Evolutionary conservation across 768 basidiomycete species (phyloP).

Genomic region (Lactarius sp.): DNA sequence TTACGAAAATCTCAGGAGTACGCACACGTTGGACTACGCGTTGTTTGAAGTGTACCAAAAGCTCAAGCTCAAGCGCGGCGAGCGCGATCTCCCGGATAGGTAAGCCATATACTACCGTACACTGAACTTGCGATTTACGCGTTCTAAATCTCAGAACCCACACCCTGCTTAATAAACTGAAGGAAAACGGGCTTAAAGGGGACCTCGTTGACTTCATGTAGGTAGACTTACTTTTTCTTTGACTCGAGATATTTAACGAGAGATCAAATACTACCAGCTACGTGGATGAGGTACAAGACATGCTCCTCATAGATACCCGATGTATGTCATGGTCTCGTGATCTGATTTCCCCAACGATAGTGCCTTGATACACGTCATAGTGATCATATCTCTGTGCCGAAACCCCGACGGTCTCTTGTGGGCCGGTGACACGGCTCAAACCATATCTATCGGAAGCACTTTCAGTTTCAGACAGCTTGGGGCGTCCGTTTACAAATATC

Average conservation of each 20-base stretch:
- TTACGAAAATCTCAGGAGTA: neutral
- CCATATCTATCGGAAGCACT: conserved; percentile 66
- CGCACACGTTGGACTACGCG: neutral
- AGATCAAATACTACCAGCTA: conserved; percentile 39
- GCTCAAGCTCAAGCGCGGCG: conserved; percentile 38
- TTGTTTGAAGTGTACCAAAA: conserved; percentile 51
- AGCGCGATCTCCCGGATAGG: conserved; percentile 60
- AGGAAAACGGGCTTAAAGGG: conserved; percentile 34
- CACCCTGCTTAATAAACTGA: conserved; percentile 38
- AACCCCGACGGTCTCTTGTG: conserved; percentile 69
- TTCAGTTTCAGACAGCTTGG: conserved; percentile 71
- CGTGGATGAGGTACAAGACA: conserved; percentile 72
- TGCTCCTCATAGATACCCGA: conserved; percentile 58
- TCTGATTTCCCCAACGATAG: neutral
- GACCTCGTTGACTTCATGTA: conserved; percentile 53
- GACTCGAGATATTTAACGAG: neutral
- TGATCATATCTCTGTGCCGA: conserved; percentile 54
- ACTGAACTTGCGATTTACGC: neutral
- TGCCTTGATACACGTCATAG: conserved; percentile 33
- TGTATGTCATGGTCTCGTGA: conserved; percentile 35
- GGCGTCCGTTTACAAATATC: conserved; percentile 57
- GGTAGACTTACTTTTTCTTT: conserved; percentile 20
- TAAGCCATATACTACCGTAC: conserved; percentile 26
- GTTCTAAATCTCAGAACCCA: conserved; percentile 42
- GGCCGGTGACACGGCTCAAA: conserved; percentile 79